Conservation (phyloP, 257 asterid genomes). For the Buddleja alternifolia region DNA sequence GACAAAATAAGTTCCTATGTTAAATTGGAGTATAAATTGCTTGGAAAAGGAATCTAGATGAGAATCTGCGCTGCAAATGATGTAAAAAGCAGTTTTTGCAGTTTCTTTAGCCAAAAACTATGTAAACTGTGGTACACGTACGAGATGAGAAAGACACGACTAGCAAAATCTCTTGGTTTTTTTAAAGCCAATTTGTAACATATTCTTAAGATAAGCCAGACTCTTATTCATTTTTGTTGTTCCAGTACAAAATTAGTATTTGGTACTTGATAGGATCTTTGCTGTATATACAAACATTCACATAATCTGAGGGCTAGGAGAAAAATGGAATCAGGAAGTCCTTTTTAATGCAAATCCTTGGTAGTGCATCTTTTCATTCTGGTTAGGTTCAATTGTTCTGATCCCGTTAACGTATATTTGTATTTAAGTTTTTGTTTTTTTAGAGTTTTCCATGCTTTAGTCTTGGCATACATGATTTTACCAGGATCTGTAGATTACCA, state of each 20-base stretch:
- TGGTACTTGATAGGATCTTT: no score
- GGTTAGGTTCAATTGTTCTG: not conserved
- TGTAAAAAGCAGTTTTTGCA: not conserved
- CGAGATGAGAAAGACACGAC: no score
- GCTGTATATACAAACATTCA: not conserved
- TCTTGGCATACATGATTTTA: not conserved
- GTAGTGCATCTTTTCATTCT: not conserved
- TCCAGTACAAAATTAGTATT: no score
- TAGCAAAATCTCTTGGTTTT: no score
- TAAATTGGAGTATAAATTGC: not conserved
- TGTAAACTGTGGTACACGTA: no score
- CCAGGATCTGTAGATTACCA: not conserved
- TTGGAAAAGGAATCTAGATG: not conserved
- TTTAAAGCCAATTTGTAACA: no score
- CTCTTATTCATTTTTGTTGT: no score
- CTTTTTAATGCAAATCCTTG: not conserved
- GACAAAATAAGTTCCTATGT: not conserved
- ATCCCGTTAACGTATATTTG: not conserved
- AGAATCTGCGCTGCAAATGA: not conserved
- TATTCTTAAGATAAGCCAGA: no score
- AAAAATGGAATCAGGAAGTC: not conserved
- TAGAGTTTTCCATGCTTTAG: conserved; percentile 1
- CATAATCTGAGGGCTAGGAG: not conserved
- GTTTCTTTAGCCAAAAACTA: not conserved
- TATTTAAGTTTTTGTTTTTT: not conserved